phyloP scores from a whole-genome alignment of 345 rosid species.

The Rhizophora mangle region DNA sequence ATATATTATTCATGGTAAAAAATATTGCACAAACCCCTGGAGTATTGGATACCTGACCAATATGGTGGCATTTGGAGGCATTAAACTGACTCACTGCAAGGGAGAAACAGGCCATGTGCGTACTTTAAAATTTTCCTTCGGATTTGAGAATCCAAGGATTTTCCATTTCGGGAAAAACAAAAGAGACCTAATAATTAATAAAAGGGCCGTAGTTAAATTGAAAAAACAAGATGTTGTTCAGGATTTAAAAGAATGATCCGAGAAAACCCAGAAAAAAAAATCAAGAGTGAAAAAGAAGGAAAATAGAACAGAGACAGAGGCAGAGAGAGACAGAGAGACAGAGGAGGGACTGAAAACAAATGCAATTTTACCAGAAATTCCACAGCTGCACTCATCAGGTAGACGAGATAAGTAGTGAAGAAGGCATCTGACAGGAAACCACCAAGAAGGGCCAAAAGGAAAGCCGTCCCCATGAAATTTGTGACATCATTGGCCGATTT shows the following conservation, averaged over 20 bases:
- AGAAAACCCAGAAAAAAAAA: too few species aligned
- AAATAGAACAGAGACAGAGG: neutral
- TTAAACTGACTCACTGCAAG: neutral
- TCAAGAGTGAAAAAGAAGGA: neutral
- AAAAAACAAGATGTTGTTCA: too few species aligned
- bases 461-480: constrained; percentile 85
- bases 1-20: too few species aligned
- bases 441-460: constrained; percentile 74
- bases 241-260: too few species aligned
- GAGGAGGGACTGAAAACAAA: neutral
- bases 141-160: neutral
- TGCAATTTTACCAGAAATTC: constrained; percentile 60
- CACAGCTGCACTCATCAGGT: constrained; percentile 54
- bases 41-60: too few species aligned
- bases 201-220: too few species aligned
- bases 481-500: constrained; percentile 73
- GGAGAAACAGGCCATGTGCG: neutral
- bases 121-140: too few species aligned
- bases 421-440: constrained; percentile 81
- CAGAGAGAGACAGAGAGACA: neutral
- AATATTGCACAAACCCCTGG: too few species aligned
- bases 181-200: too few species aligned
- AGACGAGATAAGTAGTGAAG: constrained; percentile 58
- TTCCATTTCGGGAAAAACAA: neutral
- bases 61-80: too few species aligned